Percentiles rank a stretch among this genome's conserved stretches.
These are phyloP conservation scores for Penicillium manginii DNA, from an alignment of 495 filamentous ascomycete genomes.

Conservation along the genomic window DNA sequence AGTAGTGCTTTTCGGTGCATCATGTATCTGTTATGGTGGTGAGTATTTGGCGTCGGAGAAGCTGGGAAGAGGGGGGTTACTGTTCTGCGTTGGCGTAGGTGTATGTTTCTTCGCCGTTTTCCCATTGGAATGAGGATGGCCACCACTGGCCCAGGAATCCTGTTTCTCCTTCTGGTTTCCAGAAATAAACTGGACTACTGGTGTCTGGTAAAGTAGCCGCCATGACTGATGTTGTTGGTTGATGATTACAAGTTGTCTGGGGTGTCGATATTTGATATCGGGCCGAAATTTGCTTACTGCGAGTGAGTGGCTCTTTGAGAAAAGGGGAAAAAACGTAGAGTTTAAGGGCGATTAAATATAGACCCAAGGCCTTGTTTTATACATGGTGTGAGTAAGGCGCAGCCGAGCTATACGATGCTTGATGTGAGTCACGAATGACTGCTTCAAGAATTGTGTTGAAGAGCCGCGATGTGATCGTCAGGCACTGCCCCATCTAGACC, in stretches of 20 bases:
- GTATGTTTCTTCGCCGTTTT: neutral
- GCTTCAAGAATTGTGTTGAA: neutral
- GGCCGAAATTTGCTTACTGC: too few relatives aligned
- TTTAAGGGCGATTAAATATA: neutral
- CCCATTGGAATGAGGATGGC: conserved; percentile 16
- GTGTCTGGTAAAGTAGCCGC: neutral
- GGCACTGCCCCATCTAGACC: neutral
- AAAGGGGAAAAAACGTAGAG: neutral
- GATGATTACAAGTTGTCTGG: too few relatives aligned
- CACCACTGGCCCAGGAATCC: conserved; percentile 19
- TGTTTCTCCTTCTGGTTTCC: conserved; percentile 17
- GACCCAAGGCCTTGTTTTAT: neutral
- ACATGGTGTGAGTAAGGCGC: neutral
- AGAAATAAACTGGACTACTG: conserved; percentile 15
- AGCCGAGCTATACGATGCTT: neutral
- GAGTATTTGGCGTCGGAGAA: neutral
- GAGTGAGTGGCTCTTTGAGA: neutral
- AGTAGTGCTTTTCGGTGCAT: conserved; percentile 17
- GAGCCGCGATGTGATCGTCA: neutral
- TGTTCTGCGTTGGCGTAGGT: conserved; percentile 15
- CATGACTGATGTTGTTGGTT: neutral
- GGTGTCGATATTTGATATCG: too few relatives aligned
- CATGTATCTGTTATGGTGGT: conserved; percentile 5
- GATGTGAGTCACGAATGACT: neutral
- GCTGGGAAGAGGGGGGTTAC: neutral